Conservation (phyloP, 345 rosid genomes). For the Erodium maritimum region DNA sequence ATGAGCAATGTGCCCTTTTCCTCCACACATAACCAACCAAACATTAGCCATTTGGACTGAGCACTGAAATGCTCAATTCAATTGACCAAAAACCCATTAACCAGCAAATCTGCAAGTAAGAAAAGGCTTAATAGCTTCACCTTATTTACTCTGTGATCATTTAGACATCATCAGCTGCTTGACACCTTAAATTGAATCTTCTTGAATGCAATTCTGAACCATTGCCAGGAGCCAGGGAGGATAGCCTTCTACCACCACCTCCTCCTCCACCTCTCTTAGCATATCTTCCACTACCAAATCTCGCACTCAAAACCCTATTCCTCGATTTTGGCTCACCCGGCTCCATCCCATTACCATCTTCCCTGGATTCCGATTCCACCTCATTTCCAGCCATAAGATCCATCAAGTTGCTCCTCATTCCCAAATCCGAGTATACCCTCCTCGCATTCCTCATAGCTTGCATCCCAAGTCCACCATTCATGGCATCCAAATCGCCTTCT, state of each 20-base stretch:
- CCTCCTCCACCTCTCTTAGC: constrained; percentile 1
- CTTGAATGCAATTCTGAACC: no score
- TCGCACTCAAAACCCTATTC: constrained; percentile 23
- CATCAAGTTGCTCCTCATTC: constrained; percentile 61
- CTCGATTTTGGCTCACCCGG: constrained; percentile 9
- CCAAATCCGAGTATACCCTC: constrained; percentile 65
- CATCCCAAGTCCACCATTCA: constrained; percentile 22
- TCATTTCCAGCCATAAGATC: constrained; percentile 51
- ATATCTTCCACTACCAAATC: constrained; percentile 29
- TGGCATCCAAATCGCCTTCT: no score
- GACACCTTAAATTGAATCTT: no score
- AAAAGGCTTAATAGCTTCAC: neutral
- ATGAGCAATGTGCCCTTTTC: neutral
- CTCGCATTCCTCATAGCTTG: constrained; percentile 26
- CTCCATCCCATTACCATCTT: constrained; percentile 12
- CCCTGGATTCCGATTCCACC: constrained; percentile 21
- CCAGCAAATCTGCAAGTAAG: no score
- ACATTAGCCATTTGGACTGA: no score
- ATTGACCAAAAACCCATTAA: no score
- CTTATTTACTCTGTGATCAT: neutral
- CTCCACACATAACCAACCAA: no score
- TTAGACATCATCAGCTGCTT: no score
- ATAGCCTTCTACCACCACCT: no score
- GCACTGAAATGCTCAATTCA: no score
- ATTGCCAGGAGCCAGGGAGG: no score